These are phyloP conservation scores for Irpex rosettiformis DNA, from an alignment of 1,284 basidiomycete genomes.

Conservation along the genomic window DNA sequence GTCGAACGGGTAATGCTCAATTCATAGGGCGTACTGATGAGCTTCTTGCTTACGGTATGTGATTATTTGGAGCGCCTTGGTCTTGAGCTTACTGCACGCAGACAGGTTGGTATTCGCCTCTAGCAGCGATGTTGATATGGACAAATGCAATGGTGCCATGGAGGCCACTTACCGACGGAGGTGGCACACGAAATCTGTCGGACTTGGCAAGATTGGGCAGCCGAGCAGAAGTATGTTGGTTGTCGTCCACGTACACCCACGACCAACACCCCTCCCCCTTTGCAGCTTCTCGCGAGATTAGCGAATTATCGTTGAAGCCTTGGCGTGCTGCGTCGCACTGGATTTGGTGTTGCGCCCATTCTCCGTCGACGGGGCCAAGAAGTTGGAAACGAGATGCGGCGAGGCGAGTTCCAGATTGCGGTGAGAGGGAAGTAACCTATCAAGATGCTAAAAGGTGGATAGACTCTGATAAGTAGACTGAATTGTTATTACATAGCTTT, in stretches of 20 bases:
- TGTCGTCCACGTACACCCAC: neutral
- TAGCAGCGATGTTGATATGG: neutral
- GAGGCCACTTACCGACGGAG: neutral
- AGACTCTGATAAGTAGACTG: neutral
- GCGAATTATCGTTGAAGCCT: neutral
- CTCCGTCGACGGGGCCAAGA: neutral
- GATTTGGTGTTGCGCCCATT: neutral
- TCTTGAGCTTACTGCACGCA: neutral
- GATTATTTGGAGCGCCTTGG: neutral
- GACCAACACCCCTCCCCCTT: neutral
- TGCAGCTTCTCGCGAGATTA: neutral
- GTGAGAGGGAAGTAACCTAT: neutral
- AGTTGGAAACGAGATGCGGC: neutral
- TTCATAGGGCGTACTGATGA: neutral
- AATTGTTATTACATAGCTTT: too few species aligned
- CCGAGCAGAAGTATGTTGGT: neutral
- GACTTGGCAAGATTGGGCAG: neutral
- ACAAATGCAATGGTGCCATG: neutral
- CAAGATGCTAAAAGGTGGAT: neutral
- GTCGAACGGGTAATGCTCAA: neutral
- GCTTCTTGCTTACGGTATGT: neutral
- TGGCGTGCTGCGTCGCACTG: neutral
- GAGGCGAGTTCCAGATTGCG: conserved; percentile 1
- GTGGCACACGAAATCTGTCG: neutral
- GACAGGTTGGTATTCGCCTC: neutral